Evolutionary conservation across 768 basidiomycete species (phyloP), one percentile per base, ranked within the genome.

Genomic region (Pholiota conissans): DNA sequence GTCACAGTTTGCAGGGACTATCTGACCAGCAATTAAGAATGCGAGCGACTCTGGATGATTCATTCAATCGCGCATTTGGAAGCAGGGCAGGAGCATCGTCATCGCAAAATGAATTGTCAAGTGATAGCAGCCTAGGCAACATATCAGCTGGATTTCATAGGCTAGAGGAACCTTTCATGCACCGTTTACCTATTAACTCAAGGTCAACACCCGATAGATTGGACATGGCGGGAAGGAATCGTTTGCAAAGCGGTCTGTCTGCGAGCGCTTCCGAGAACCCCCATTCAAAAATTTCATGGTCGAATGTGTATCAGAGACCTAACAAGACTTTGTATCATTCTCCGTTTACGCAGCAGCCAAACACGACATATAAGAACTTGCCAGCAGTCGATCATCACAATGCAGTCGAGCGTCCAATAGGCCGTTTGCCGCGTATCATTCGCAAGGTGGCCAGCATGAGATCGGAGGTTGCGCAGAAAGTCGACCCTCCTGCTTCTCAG

Each of bases 361-460:
- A 29, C 13, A 47, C 34, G 16, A 18, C 37, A 4, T 11, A 9
- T 28, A 49, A 55, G 27, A 9, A 24, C 34, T 5, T 24, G 5
- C n/a, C 39, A 20, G 7, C 22, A 10, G 26, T 26, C 2, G 64
- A 58, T 35, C 53, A 29, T 32, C 61, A 48, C 27, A 52, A 29
- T n/a, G 26, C 30, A 22, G 20, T 42, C n/a, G 30, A 49, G 24
- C 49, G 32, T 39, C 37, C 52, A 6, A 42, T 56, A 2, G 52
- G 51, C 26, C 59, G 67, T 26, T 65, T 69, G 46, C 72, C 71
- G n/a, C 69, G 63, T 32, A 69, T 72, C 29, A 73, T 75, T 50
- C 68, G 74, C 26, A 75, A 75, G 52, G 71, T 73, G n/a, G 71
- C 71, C 3, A 75, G 73, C 54, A 73, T 74, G 72, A 68, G 67